phyloP scores from a whole-genome alignment of 225 moss, liverwort and hornwort genomes.

The Ulota crispa region DNA sequence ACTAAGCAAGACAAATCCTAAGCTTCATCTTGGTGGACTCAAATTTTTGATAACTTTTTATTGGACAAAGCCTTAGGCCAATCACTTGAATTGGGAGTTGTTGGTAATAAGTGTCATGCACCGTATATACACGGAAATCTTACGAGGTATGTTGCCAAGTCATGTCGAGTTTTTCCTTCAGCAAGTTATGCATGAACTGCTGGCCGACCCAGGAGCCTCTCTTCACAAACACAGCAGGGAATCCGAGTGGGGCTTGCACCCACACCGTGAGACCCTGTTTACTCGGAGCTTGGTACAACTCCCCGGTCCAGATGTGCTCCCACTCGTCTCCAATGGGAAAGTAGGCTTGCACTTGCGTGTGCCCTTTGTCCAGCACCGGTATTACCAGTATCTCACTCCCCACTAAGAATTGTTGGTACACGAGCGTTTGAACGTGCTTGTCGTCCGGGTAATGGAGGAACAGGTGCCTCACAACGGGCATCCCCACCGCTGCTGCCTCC shows the following conservation, averaged over 20 bases:
- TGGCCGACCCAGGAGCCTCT: constrained; percentile 56
- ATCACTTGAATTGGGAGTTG: no score
- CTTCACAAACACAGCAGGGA: constrained; percentile 72
- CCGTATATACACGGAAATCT: neutral
- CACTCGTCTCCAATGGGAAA: constrained; percentile 60
- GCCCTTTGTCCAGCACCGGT: constrained; percentile 73
- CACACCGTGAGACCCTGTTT: constrained; percentile 31
- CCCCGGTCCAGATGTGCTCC: constrained; percentile 84
- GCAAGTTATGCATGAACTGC: constrained; percentile 53
- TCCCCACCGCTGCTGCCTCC: constrained; percentile 75
- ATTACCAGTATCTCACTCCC: constrained; percentile 79
- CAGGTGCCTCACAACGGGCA: constrained; percentile 78
- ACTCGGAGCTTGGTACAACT: constrained; percentile 30
- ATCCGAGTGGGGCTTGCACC: constrained; percentile 62
- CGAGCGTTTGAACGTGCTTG: constrained; percentile 44
- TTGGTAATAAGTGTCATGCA: no score
- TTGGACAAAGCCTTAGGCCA: no score
- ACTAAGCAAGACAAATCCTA: no score
- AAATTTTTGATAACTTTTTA: no score
- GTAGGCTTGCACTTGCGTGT: constrained; percentile 60
- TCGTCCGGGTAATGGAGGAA: constrained; percentile 83
- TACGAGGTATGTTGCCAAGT: neutral
- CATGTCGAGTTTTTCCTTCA: constrained; percentile 22
- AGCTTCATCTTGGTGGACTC: no score
- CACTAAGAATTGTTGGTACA: constrained; percentile 75